phyloP scores from a whole-genome alignment of 129 eudicot genomes.

The Flaveria bidentis region DNA sequence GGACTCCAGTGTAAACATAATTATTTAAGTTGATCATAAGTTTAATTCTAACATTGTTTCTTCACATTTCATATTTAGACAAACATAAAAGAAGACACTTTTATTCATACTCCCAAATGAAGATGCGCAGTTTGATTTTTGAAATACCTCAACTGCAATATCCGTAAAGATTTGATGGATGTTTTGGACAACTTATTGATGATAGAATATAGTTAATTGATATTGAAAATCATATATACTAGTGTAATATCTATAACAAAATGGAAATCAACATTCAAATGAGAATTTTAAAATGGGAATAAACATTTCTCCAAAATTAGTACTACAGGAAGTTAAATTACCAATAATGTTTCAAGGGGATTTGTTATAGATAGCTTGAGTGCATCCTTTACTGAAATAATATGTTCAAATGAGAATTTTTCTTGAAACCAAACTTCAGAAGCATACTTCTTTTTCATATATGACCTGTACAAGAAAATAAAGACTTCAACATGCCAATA shows the following conservation, averaged over 20 bases:
- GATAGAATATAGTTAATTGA: not conserved
- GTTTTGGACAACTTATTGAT: constrained; percentile 7
- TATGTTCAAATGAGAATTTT: constrained; percentile 44
- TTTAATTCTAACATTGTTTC: not conserved
- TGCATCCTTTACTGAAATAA: constrained; percentile 67
- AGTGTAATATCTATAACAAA: constrained; percentile 11
- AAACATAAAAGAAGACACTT: not conserved
- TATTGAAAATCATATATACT: not conserved
- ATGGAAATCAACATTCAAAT: not conserved
- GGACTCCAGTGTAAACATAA: constrained; percentile 2
- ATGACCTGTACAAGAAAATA: constrained; percentile 46
- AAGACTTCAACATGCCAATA: not conserved
- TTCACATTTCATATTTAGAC: not conserved
- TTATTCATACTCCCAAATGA: constrained; percentile 12
- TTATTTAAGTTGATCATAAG: constrained; percentile 1
- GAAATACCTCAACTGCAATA: not conserved
- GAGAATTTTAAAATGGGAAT: not conserved
- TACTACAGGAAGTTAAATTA: constrained; percentile 35
- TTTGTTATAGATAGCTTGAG: constrained; percentile 57
- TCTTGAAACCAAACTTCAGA: constrained; percentile 74
- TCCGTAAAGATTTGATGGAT: constrained; percentile 1
- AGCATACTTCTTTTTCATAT: constrained; percentile 63
- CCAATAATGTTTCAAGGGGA: constrained; percentile 68
- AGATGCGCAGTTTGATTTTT: not conserved
- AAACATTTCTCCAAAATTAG: not conserved